These are phyloP conservation scores for Coffea canephora DNA, from an alignment of 257 asterid genomes.

Conservation along the genomic window DNA sequence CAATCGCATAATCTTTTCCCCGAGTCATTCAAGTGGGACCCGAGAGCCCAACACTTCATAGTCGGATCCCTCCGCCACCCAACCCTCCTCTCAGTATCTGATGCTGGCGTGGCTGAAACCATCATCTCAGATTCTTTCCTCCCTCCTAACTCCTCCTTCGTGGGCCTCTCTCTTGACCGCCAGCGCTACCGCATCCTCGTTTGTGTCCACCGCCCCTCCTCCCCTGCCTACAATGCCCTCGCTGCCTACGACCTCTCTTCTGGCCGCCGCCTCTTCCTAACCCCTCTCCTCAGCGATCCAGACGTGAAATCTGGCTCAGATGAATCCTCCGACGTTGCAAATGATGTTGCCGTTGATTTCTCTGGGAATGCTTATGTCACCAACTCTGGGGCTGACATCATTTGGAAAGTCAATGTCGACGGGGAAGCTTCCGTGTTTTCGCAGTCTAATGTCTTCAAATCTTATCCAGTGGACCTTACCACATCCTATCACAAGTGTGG, in stretches of 20 bases:
- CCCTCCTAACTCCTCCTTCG: slow-evolving; percentile 48
- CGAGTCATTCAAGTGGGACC: slow-evolving; percentile 73
- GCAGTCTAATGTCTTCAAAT: slow-evolving; percentile 36
- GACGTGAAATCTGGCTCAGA: slow-evolving; percentile 18
- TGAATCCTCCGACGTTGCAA: slow-evolving; percentile 34
- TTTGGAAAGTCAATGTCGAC: slow-evolving; percentile 54
- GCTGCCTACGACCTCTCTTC: slow-evolving; percentile 55
- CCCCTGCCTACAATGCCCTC: slow-evolving; percentile 53
- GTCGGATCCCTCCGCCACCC: slow-evolving; percentile 58
- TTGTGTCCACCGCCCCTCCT: slow-evolving; percentile 41
- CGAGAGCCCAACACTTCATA: slow-evolving; percentile 68
- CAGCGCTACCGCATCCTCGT: slow-evolving; percentile 65
- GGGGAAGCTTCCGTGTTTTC: slow-evolving; percentile 60
- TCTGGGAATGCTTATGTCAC: slow-evolving; percentile 72
- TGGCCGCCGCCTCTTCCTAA: slow-evolving; percentile 43
- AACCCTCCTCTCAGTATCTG: slow-evolving; percentile 61
- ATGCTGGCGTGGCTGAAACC: slow-evolving; percentile 64
- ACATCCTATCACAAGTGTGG: slow-evolving; percentile 36
- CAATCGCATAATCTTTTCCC: slow-evolving; percentile 59
- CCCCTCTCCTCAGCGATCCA: slow-evolving; percentile 33
- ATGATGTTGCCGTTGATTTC: slow-evolving; percentile 65
- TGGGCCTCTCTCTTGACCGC: slow-evolving; percentile 62
- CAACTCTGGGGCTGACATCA: slow-evolving; percentile 51
- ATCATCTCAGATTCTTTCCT: slow-evolving; percentile 52
- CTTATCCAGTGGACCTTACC: slow-evolving; percentile 34